phyloP scores from a whole-genome alignment of 2,329 filamentous ascomycete genomes.

The Talaromyces marneffei region DNA sequence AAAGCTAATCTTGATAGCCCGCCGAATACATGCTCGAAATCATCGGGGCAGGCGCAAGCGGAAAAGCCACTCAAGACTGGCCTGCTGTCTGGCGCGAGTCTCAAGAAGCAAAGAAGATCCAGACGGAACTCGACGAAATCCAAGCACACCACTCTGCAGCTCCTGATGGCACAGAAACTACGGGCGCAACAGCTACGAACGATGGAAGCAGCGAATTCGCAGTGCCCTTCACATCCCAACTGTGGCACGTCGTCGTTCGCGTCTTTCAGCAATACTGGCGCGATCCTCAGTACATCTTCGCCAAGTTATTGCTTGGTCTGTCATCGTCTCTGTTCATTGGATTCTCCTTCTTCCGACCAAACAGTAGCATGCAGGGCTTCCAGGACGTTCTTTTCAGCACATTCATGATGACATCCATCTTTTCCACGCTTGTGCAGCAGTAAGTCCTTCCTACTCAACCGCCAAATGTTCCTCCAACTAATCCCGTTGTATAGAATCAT shows the following conservation, averaged over 20 bases:
- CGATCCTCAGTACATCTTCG: constrained; percentile 81
- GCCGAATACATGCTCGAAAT: constrained; percentile 65
- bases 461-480: too few species aligned
- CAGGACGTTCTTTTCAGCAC: constrained; percentile 89
- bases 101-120: constrained; percentile 50
- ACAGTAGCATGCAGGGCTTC: constrained; percentile 69
- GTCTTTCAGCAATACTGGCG: constrained; percentile 93
- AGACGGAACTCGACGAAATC: constrained; percentile 54
- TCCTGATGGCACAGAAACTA: constrained; percentile 48
- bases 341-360: constrained; percentile 71
- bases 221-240: constrained; percentile 63
- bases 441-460: constrained; percentile 1
- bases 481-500: constrained; percentile 41
- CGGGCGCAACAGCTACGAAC: constrained; percentile 38
- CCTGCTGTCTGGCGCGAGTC: constrained; percentile 55
- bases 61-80: constrained; percentile 63
- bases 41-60: constrained; percentile 54
- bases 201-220: constrained; percentile 64
- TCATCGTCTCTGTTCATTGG: constrained; percentile 58
- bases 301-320: constrained; percentile 64
- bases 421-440: constrained; percentile 53
- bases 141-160: constrained; percentile 45
- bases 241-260: constrained; percentile 63
- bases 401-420: constrained; percentile 79
- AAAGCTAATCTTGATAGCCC: constrained; percentile 38